Conservation (phyloP, 139 green algal species). For the Zygnema circumcarinatum region DNA sequence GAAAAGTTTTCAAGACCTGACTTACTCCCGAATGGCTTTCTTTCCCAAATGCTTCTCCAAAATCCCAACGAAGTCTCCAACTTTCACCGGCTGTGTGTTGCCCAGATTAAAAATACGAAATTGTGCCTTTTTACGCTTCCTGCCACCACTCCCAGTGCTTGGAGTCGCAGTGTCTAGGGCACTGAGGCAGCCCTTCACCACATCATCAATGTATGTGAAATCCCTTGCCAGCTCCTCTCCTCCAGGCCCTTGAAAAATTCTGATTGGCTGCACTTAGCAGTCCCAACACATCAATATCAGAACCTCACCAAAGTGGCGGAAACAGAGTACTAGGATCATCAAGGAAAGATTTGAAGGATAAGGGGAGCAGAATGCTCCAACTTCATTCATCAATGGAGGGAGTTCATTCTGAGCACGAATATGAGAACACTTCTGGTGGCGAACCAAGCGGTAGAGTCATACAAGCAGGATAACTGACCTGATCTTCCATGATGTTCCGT, state of each 20-base stretch:
- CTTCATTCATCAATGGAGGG: no score
- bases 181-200: slow-evolving; percentile 72
- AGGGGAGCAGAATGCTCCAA: no score
- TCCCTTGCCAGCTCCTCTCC: slow-evolving; percentile 68
- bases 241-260: slow-evolving; percentile 68
- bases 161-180: slow-evolving; percentile 67
- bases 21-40: slow-evolving; percentile 62
- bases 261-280: slow-evolving; percentile 69
- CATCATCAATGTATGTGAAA: slow-evolving; percentile 86
- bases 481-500: slow-evolving; percentile 64
- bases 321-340: no score
- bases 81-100: slow-evolving; percentile 77
- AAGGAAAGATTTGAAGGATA: no score
- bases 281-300: no score
- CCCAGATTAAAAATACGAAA: slow-evolving; percentile 76
- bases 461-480: slow-evolving; percentile 34
- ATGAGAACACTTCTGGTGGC: no score
- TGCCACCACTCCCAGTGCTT: slow-evolving; percentile 49
- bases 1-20: no score
- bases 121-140: slow-evolving; percentile 43
- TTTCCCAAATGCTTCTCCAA: slow-evolving; percentile 71
- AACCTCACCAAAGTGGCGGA: no score
- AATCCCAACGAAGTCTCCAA: slow-evolving; percentile 72
- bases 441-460: no score
- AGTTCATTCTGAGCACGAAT: no score